Conservation (phyloP, 2,329 filamentous ascomycete species). For the Venturia aucupariae region DNA sequence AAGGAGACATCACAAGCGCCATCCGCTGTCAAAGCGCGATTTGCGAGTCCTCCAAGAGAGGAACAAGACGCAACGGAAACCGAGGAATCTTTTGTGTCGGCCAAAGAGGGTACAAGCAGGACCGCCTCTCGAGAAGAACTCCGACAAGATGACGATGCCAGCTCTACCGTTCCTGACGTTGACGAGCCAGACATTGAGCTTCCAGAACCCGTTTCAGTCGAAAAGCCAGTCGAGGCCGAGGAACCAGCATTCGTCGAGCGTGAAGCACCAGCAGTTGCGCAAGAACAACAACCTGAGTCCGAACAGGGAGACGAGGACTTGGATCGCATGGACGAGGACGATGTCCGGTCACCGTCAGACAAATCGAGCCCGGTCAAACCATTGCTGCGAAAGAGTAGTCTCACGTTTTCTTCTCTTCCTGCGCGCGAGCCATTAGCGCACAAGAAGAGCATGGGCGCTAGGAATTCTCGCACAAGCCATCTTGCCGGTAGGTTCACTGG, state of each 20-base stretch:
- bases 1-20: not conserved
- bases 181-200: constrained; percentile 16
- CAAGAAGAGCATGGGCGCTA: constrained; percentile 71
- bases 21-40: not conserved
- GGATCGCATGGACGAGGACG: constrained; percentile 37
- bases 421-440: constrained; percentile 77
- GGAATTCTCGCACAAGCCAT: constrained; percentile 68
- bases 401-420: constrained; percentile 88
- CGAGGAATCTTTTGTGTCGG: constrained; percentile 40
- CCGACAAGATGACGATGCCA: constrained; percentile 3
- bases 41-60: constrained; percentile 15
- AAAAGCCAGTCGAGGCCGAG: constrained; percentile 25
- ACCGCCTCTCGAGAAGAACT: constrained; percentile 15
- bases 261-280: constrained; percentile 18
- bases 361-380: constrained; percentile 66
- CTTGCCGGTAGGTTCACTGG: constrained; percentile 63
- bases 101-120: constrained; percentile 33
- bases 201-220: constrained; percentile 17
- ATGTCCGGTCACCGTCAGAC: constrained; percentile 54
- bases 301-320: constrained; percentile 22
- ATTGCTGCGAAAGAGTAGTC: constrained; percentile 80
- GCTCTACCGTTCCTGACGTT: constrained; percentile 19
- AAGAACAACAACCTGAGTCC: constrained; percentile 15
- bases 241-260: constrained; percentile 17
- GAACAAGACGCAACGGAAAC: constrained; percentile 20